Conservation (phyloP, 2,329 filamentous ascomycete genomes). For the Lojkania enalia region DNA sequence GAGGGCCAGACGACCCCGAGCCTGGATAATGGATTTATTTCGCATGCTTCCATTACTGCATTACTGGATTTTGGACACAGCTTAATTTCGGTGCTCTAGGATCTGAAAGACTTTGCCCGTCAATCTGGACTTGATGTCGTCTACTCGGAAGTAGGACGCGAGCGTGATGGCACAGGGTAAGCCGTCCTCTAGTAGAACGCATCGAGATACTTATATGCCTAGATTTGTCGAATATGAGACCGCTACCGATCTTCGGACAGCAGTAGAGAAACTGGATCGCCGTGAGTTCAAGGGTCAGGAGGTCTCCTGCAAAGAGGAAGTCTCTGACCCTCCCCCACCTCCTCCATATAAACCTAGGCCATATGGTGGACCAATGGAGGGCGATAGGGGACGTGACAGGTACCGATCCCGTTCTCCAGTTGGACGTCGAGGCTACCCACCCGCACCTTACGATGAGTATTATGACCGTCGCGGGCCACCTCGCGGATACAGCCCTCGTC, state of each 20-base stretch:
- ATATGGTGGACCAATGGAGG: constrained; percentile 45
- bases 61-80: constrained; percentile 53
- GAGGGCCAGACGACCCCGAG: constrained; percentile 42
- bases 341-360: constrained; percentile 42
- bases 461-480: constrained; percentile 81
- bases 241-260: constrained; percentile 81
- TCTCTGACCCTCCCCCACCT: constrained; percentile 53
- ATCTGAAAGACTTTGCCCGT: constrained; percentile 98
- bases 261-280: constrained; percentile 91
- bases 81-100: constrained; percentile 87
- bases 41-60: constrained; percentile 34
- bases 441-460: constrained; percentile 66
- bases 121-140: constrained; percentile 97
- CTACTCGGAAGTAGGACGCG: constrained; percentile 93
- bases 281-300: constrained; percentile 89
- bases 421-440: constrained; percentile 63
- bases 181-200: constrained; percentile 40
- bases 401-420: constrained; percentile 76
- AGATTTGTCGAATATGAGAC: constrained; percentile 99
- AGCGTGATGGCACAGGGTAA: constrained; percentile 89
- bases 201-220: not conserved
- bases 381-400: constrained; percentile 72
- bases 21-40: constrained; percentile 44
- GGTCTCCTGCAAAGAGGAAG: constrained; percentile 86
- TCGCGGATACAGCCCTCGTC: constrained; percentile 81